A percentile compares a stretch with the other conserved stretches of the same genome.
These are phyloP conservation scores for Blastocystis sp. DNA, from an alignment of 352 stramenopile species.

Conservation along the genomic window DNA sequence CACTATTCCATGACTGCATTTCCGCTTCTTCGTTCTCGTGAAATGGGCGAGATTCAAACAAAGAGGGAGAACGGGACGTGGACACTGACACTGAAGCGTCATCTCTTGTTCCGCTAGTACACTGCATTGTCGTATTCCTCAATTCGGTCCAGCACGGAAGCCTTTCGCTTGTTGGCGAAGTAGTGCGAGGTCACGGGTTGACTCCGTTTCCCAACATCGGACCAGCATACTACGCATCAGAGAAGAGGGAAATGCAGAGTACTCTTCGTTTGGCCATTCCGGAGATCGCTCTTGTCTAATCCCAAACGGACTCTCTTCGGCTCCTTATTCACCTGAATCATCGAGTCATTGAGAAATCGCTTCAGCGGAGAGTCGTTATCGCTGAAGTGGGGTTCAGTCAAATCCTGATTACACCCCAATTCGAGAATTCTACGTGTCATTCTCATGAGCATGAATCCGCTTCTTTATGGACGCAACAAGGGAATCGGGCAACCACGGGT, in stretches of 20 bases:
- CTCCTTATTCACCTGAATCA: not conserved
- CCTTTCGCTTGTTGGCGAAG: not conserved
- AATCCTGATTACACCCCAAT: not conserved
- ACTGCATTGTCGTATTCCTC: not conserved
- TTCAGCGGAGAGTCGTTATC: not conserved
- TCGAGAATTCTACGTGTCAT: constrained; percentile 6
- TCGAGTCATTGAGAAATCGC: not conserved
- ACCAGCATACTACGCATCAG: not conserved
- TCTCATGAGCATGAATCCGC: not conserved
- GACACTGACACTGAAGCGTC: too few species aligned
- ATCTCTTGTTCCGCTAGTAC: too few species aligned
- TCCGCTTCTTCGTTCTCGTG: not conserved
- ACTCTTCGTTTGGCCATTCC: constrained; percentile 62
- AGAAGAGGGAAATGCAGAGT: not conserved
- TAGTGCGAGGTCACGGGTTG: not conserved
- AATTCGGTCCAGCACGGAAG: not conserved
- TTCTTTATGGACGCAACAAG: not conserved
- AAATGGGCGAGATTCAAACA: too few species aligned
- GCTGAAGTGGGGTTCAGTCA: not conserved
- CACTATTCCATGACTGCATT: constrained; percentile 14
- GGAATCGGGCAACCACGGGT: constrained; percentile 42
- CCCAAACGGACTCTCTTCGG: constrained; percentile 31
- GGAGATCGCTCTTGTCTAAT: constrained; percentile 8
- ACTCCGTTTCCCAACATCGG: not conserved
- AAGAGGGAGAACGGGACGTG: too few species aligned